These are phyloP conservation scores for Ophiosphaerella korrae DNA, from an alignment of 2,329 filamentous ascomycete species.

Conservation along the genomic window DNA sequence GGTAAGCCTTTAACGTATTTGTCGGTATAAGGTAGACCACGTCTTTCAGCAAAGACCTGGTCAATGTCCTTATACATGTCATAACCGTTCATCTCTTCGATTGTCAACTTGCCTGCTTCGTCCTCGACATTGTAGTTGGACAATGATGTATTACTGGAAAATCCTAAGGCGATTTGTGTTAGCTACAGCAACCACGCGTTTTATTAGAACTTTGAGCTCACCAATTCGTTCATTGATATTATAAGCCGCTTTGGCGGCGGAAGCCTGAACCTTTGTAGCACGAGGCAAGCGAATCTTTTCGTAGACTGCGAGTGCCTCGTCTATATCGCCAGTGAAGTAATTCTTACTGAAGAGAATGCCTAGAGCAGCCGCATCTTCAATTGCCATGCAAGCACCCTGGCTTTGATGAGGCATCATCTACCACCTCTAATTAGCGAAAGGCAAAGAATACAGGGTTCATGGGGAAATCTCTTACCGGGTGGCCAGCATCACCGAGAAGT, in stretches of 20 bases:
- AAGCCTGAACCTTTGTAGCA: constrained; percentile 46
- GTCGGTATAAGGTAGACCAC: constrained; percentile 8
- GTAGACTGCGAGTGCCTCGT: constrained; percentile 41
- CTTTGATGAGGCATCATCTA: constrained; percentile 72
- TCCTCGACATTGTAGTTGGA: constrained; percentile 67
- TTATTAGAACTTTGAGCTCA: not conserved
- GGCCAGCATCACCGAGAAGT: constrained; percentile 69
- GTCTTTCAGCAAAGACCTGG: constrained; percentile 16
- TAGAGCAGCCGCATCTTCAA: constrained; percentile 68
- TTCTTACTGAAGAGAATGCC: constrained; percentile 63
- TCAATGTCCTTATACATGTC: constrained; percentile 31
- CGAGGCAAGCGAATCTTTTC: constrained; percentile 44
- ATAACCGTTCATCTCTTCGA: constrained; percentile 68
- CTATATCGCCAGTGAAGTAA: constrained; percentile 48
- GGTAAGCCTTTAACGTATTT: constrained; percentile 12
- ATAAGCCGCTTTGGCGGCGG: constrained; percentile 43
- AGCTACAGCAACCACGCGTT: not conserved
- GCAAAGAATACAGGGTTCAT: too few species aligned
- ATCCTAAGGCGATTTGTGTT: constrained; percentile 35
- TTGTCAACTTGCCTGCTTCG: constrained; percentile 65
- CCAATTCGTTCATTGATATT: constrained; percentile 54
- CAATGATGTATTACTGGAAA: constrained; percentile 64
- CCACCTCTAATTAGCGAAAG: too few species aligned
- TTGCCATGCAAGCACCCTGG: constrained; percentile 72
- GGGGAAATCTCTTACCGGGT: constrained; percentile 55